A percentile compares a stretch with the other conserved stretches of the same genome.
Conservation (phyloP, 2,329 filamentous ascomycete genomes). For the Neurospora sp. region DNA sequence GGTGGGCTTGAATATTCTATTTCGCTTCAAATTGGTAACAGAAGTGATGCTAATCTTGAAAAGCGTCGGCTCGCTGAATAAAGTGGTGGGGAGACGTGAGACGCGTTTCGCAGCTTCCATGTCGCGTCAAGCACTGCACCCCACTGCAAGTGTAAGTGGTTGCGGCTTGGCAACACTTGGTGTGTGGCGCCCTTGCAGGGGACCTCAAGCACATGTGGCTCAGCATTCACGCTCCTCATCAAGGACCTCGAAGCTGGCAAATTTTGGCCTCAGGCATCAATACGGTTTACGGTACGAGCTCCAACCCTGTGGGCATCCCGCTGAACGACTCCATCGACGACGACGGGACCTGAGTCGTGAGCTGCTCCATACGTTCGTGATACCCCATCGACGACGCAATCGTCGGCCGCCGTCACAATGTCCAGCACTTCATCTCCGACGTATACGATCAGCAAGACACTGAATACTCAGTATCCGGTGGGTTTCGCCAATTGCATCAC, state of each 20-base stretch:
- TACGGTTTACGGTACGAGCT: slow-evolving; percentile 5
- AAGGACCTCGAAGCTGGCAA: neutral
- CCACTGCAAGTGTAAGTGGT: slow-evolving; percentile 5
- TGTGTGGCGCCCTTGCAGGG: neutral
- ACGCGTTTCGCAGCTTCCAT: slow-evolving; percentile 5
- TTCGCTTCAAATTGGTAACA: neutral
- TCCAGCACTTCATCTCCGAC: slow-evolving; percentile 28
- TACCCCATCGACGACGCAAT: slow-evolving; percentile 15
- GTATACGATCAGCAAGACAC: slow-evolving; percentile 59
- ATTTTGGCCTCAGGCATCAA: slow-evolving; percentile 13
- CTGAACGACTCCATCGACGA: neutral
- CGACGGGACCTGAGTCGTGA: neutral
- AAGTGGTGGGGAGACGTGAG: neutral
- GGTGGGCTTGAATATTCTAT: rapidly evolving
- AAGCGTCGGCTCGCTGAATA: neutral
- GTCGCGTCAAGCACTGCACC: slow-evolving; percentile 5
- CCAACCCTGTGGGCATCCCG: slow-evolving; percentile 8
- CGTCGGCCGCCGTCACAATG: slow-evolving; percentile 25
- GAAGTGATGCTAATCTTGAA: neutral
- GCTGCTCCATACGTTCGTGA: slow-evolving; percentile 7
- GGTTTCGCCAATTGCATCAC: slow-evolving; percentile 26
- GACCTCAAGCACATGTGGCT: neutral
- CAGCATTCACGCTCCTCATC: neutral
- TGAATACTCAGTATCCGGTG: slow-evolving; percentile 81
- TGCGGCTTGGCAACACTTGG: slow-evolving; percentile 6